Evolutionary conservation across 1,284 basidiomycete genomes (phyloP).

Genomic region (Cutaneotrichosporon sp.): DNA sequence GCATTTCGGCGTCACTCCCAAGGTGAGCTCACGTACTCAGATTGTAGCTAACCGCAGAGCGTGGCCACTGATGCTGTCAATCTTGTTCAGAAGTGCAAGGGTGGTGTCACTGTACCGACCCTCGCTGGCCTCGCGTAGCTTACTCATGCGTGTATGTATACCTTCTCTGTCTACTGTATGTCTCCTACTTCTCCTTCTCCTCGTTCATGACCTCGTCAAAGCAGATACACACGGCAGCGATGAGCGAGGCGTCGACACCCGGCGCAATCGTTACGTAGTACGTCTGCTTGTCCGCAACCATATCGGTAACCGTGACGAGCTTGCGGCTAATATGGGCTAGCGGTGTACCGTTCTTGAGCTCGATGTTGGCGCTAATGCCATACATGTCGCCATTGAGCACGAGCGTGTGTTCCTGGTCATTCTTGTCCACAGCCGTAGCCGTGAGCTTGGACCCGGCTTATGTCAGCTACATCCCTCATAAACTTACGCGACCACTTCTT

Average conservation of each 20-base stretch:
- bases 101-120: background rate
- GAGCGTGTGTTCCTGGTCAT: constrained; percentile 31
- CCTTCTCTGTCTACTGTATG: background rate
- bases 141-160: background rate
- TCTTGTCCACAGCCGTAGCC: constrained; percentile 35
- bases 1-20: background rate
- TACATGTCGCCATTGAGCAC: constrained; percentile 46
- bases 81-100: background rate
- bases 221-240: constrained; percentile 53
- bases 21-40: too few species aligned
- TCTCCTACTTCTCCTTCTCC: background rate
- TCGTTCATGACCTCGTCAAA: constrained; percentile 52
- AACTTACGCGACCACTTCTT: constrained; percentile 41
- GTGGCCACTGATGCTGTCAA: background rate
- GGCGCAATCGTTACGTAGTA: constrained; percentile 53
- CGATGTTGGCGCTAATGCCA: constrained; percentile 44
- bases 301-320: constrained; percentile 38
- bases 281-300: constrained; percentile 48
- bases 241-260: constrained; percentile 53
- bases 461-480: background rate
- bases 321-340: constrained; percentile 50
- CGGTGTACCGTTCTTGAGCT: constrained; percentile 34
- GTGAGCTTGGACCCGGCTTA: constrained; percentile 47
- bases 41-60: background rate
- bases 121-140: background rate